Evolutionary conservation across 208 protist genomes (phyloP), one percentile per base, ranked within the genome.

Genomic region (Acanthamoeba culbertsoni): DNA sequence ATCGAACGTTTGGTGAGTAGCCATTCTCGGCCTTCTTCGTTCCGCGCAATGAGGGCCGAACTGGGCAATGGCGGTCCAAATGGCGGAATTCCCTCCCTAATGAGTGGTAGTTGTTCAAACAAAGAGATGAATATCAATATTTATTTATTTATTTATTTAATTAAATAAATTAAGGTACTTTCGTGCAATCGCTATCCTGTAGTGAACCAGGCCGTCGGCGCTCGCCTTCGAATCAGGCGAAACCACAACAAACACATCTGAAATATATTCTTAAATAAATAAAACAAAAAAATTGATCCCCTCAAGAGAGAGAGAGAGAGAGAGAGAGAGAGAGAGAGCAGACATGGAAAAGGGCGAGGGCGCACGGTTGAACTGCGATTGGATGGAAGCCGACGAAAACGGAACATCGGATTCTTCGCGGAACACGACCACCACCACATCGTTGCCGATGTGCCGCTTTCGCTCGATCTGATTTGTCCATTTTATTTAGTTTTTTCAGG

Each of bases 361-460:
- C 16, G 71, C 53, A 82, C 71, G 71, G 42, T 82, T 82, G 45
- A 82, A 40, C 45, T 82, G 71, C 0, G 71, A 82, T 40, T 82
- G 71, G 10, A 82, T 82, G 37, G 71, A 82, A 18, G 71, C 46
- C 1, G 71, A 82, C 5, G 71, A 55, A 43, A 82, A 82, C 2
- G 68, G 68, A 23, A 40, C 40, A 16, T 31, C 68, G 23, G 59
- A 26, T 26, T 37, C 4, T 23, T 82, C 71, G 43, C 42, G 37
- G 23, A 82, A 82, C 14, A 82, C 71, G 42, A 82, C 71, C 20
- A 82, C 71, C 4, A 82, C 71, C 14, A 82, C 71, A 43, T 82
- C 71, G 8, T 82, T 82, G 45, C 71, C 71, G 28, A 82, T 82
- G 42, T 82, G 71, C 26, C 71, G 37, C 71, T 82, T 82, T 16